Evolutionary conservation across 495 filamentous ascomycete genomes (phyloP).

Genomic region (Usnea hakonensis): DNA sequence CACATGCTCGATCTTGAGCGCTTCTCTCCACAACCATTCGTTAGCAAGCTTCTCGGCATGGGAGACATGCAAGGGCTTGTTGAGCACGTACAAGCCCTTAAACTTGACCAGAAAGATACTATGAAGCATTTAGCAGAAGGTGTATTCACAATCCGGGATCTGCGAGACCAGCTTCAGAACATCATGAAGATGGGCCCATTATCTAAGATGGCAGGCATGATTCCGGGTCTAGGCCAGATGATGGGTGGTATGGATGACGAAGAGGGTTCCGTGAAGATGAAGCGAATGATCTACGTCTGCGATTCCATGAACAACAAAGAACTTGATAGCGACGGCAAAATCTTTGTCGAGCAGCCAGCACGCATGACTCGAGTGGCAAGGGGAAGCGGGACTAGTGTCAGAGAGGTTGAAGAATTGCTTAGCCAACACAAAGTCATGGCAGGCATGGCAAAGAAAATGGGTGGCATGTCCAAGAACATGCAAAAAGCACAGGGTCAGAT

Average conservation of each 20-base stretch:
- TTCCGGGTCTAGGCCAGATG: conserved; percentile 85
- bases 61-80: conserved; percentile 92
- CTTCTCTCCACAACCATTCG: conserved; percentile 84
- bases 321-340: conserved; percentile 87
- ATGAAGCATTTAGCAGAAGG: conserved; percentile 98
- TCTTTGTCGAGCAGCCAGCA: conserved; percentile 85
- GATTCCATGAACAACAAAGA: conserved; percentile 96
- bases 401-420: conserved; percentile 95
- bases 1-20: conserved; percentile 92
- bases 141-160: conserved; percentile 89
- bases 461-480: conserved; percentile 94
- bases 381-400: conserved; percentile 82
- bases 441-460: conserved; percentile 98
- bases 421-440: conserved; percentile 99
- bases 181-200: conserved; percentile 99
- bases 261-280: conserved; percentile 82
- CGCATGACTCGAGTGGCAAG: conserved; percentile 89
- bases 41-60: conserved; percentile 90
- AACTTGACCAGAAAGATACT: conserved; percentile 94
- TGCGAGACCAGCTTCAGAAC: conserved; percentile 89
- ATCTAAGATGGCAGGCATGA: conserved; percentile 98
- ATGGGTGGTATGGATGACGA: conserved; percentile 96
- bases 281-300: conserved; percentile 98
- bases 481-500: conserved; percentile 85
- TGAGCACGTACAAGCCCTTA: conserved; percentile 95